Base-by-base conservation (phyloP, 2,329 filamentous ascomycete genomes). In the Aureobasidium mangrovei region DNA sequence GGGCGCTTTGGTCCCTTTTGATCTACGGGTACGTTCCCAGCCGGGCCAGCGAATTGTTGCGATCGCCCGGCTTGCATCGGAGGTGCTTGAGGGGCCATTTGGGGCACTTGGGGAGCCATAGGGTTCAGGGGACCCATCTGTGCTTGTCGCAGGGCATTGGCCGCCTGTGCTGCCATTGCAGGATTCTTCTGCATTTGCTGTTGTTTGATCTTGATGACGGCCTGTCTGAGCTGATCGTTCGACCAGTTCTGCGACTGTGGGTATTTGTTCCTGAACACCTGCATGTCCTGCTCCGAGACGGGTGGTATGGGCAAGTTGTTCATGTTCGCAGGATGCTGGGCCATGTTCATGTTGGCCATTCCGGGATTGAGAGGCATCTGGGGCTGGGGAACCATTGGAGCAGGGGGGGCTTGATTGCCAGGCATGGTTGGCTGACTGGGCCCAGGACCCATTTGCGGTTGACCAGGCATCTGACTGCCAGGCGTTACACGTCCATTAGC, bases 211-310 rank as follows among this genome's bases (percentile, higher is more conserved):
- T 59, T 57, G 32, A 60, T 49, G 26, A 68, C 56, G 29, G 70
- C 39, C 1, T 67, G 60, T 35, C 69, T 66, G 24, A 77, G 62
- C 49, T 73, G 67, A 3, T 77, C 74, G 57, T 77, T 74, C 3
- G 63, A 67, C 46, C 67, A 59, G 36, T 65, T 66, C 26, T 65
- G 59, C 8, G 55, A 41, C 18, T 53, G 42, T 9, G 60, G 56
- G 7, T 33, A 29, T 31, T 33, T 36, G 26, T 48, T 56, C 35
- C 73, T 68, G 57, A 71, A 67, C 24, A 59, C 58, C 44, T 69
- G 63, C 18, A 76, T 62, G 18, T 77, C 73, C 46, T 73, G 66
- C 4, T 65, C 62, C 0, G 69, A 70, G 26, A 70, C 65, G 35
- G 62, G 67, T n/a, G 56, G 64, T 3, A 63, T 45, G 33, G 56